phyloP scores from a whole-genome alignment of 371 early-diverging fungal species.

The Mortierella sp. region DNA sequence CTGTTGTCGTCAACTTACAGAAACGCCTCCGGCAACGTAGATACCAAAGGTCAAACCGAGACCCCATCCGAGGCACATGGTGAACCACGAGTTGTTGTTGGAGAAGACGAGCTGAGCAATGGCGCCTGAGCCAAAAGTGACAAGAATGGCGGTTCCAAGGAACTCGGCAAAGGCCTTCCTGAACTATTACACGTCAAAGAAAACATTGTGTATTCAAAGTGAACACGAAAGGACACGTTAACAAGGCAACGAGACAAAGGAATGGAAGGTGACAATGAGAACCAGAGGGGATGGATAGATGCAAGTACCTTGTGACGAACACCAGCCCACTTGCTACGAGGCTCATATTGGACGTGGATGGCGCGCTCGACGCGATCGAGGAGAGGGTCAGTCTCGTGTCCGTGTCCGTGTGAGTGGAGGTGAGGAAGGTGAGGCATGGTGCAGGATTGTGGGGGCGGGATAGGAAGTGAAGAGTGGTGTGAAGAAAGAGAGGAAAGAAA shows the following conservation, averaged over 20 bases:
- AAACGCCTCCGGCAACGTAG: conserved; percentile 78
- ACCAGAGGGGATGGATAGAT: background rate
- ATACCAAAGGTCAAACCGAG: conserved; percentile 69
- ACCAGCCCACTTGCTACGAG: conserved; percentile 44
- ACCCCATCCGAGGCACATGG: conserved; percentile 68
- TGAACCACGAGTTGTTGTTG: conserved; percentile 51
- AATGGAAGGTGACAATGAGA: background rate
- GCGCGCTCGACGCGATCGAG: conserved; percentile 47
- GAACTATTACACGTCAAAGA: conserved; percentile 34
- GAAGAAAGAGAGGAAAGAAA: conserved; percentile 6
- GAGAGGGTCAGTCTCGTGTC: conserved; percentile 48
- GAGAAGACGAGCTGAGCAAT: conserved; percentile 63
- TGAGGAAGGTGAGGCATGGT: conserved; percentile 24
- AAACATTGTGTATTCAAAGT: background rate
- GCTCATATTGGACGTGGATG: conserved; percentile 12
- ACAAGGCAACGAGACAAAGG: no score
- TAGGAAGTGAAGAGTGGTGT: background rate
- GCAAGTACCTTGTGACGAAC: conserved; percentile 48
- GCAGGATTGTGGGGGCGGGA: background rate
- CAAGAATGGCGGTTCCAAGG: conserved; percentile 79
- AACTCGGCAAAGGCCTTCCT: conserved; percentile 85
- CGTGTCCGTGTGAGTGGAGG: conserved; percentile 21
- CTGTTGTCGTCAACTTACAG: conserved; percentile 71
- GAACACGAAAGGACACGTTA: background rate
- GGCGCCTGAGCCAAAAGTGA: conserved; percentile 75